A percentile compares a stretch with the other conserved stretches of the same genome.
These are phyloP conservation scores for Nidularia sp. DNA, from an alignment of 768 basidiomycete species.

Conservation along the genomic window DNA sequence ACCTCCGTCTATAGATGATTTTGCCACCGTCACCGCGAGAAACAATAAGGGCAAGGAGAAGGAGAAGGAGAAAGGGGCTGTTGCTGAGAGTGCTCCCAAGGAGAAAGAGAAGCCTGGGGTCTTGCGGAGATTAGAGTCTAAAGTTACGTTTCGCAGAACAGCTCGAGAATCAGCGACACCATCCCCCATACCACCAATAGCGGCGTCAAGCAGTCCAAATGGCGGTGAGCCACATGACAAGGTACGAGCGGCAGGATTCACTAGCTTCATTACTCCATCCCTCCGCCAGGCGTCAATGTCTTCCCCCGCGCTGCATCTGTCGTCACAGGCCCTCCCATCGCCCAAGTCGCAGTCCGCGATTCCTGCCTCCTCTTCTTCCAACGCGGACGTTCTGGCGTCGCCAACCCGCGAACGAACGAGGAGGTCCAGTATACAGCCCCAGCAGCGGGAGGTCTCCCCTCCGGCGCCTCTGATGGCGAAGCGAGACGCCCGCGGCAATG, in stretches of 20 bases:
- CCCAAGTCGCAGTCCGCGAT: slow-evolving; percentile 46
- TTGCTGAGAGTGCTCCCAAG: neutral
- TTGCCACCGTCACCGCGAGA: slow-evolving; percentile 34
- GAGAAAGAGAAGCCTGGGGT: slow-evolving; percentile 35
- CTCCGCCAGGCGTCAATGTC: slow-evolving; percentile 70
- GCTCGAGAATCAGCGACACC: slow-evolving; percentile 34
- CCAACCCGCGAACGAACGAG: slow-evolving; percentile 41
- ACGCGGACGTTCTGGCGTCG: slow-evolving; percentile 38
- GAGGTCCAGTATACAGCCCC: slow-evolving; percentile 31
- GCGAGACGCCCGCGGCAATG: slow-evolving; percentile 5
- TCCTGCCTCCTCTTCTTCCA: slow-evolving; percentile 43
- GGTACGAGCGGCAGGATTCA: slow-evolving; percentile 47
- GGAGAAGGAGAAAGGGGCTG: slow-evolving; percentile 27
- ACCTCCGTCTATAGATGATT: slow-evolving; percentile 31
- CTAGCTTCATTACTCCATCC: slow-evolving; percentile 62
- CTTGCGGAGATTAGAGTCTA: slow-evolving; percentile 45
- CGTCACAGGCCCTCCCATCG: slow-evolving; percentile 51
- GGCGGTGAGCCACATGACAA: slow-evolving; percentile 24
- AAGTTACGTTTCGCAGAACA: slow-evolving; percentile 43
- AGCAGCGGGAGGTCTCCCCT: slow-evolving; percentile 10
- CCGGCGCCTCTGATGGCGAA: slow-evolving; percentile 7
- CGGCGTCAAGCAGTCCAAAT: slow-evolving; percentile 15
- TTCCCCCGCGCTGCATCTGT: slow-evolving; percentile 67
- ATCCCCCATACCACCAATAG: slow-evolving; percentile 21
- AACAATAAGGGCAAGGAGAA: slow-evolving; percentile 42